These are phyloP conservation scores for Neovahlkampfia damariscottae DNA, from an alignment of 78 protist species.

Conservation along the genomic window DNA sequence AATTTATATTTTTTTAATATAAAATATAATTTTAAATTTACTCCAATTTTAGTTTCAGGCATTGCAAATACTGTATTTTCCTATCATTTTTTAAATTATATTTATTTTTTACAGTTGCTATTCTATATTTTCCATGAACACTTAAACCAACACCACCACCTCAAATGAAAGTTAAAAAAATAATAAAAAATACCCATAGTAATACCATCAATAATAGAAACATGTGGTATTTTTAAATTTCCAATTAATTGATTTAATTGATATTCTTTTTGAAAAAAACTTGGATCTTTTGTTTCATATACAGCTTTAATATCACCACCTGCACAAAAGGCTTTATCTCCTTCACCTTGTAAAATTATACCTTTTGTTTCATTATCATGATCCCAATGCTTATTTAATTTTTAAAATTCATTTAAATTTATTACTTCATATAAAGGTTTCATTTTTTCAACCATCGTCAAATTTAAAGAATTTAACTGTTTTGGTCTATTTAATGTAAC, in stretches of 20 bases:
- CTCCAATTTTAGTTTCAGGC: constrained; percentile 60
- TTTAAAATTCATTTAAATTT: too few relatives aligned
- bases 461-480: constrained; percentile 57
- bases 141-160: constrained; percentile 76
- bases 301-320: constrained; percentile 69
- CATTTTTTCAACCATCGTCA: constrained; percentile 26
- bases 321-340: constrained; percentile 77
- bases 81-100: too few relatives aligned
- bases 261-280: constrained; percentile 71
- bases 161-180: constrained; percentile 17
- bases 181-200: constrained; percentile 8
- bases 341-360: constrained; percentile 46
- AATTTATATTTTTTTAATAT: too few relatives aligned
- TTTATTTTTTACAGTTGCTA: too few relatives aligned
- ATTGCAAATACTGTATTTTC: constrained; percentile 73
- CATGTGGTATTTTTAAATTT: constrained; percentile 39
- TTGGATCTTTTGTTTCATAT: constrained; percentile 5
- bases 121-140: constrained; percentile 49
- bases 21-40: too few relatives aligned
- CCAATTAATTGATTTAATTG: constrained; percentile 43
- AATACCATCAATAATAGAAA: constrained; percentile 60
- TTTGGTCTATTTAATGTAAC: constrained; percentile 55
- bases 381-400: neutral
- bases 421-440: too few relatives aligned
- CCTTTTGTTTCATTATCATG: neutral